These are phyloP conservation scores for Kazachstania sp. DNA, from an alignment of 1,139 yeast genomes.

Conservation along the genomic window DNA sequence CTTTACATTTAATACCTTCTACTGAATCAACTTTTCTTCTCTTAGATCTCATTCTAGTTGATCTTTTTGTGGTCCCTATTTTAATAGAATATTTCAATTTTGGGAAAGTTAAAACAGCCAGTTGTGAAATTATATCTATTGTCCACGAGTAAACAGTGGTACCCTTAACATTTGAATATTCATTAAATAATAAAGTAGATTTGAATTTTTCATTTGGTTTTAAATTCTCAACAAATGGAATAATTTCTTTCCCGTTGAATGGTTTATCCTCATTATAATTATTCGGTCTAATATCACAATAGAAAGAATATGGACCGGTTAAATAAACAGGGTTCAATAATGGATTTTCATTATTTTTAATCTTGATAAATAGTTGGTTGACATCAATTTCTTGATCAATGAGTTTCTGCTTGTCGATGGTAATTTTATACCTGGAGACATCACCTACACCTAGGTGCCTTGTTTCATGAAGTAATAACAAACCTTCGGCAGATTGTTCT, in stretches of 20 bases:
- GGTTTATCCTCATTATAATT: conserved; percentile 36
- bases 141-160: conserved; percentile 40
- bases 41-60: conserved; percentile 11
- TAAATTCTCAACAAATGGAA: conserved; percentile 34
- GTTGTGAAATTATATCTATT: conserved; percentile 50
- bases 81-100: conserved; percentile 28
- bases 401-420: conserved; percentile 14
- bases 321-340: conserved; percentile 48
- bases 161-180: conserved; percentile 33
- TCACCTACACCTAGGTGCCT: conserved; percentile 26
- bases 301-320: conserved; percentile 53
- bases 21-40: conserved; percentile 3
- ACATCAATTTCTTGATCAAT: conserved; percentile 9
- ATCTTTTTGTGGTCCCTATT: conserved; percentile 23
- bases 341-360: conserved; percentile 45
- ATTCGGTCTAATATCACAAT: conserved; percentile 50
- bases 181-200: conserved; percentile 39
- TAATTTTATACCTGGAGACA: conserved; percentile 22
- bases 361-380: conserved; percentile 31
- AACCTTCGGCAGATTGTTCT: conserved; percentile 7
- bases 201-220: conserved; percentile 53
- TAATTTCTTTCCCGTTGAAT: conserved; percentile 30
- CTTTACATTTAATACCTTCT: conserved; percentile 31
- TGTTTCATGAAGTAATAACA: conserved; percentile 19
- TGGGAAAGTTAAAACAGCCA: conserved; percentile 37